These are phyloP conservation scores for Echinosophora koreensis DNA, from an alignment of 306 rosid species.

Conservation along the genomic window DNA sequence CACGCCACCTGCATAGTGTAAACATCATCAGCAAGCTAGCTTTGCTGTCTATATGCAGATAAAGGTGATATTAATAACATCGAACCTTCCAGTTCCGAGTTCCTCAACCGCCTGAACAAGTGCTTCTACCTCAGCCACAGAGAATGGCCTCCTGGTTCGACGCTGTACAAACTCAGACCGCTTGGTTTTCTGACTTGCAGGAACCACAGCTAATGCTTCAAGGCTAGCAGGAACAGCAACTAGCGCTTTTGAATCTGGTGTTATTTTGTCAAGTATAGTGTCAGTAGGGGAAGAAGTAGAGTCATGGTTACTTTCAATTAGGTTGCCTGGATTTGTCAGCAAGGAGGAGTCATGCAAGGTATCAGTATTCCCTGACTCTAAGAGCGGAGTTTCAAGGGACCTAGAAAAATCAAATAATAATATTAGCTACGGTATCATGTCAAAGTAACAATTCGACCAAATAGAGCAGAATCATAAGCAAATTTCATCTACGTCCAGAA, in stretches of 20 bases:
- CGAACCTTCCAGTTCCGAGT: slow-evolving; percentile 97
- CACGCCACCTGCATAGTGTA: slow-evolving; percentile 83
- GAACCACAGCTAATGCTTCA: slow-evolving; percentile 80
- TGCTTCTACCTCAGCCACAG: slow-evolving; percentile 95
- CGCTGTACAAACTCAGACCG: slow-evolving; percentile 85
- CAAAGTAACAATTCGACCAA: neutral
- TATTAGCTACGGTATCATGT: slow-evolving; percentile 37
- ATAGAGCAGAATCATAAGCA: slow-evolving; percentile 14
- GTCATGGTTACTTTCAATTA: slow-evolving; percentile 62
- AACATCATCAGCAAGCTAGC: slow-evolving; percentile 44
- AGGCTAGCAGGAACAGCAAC: slow-evolving; percentile 66
- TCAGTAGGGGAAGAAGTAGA: slow-evolving; percentile 61
- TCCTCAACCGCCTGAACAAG: slow-evolving; percentile 94
- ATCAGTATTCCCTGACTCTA: slow-evolving; percentile 62
- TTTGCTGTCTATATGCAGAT: slow-evolving; percentile 21
- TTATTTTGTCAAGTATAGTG: slow-evolving; percentile 53
- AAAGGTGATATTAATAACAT: slow-evolving; percentile 35
- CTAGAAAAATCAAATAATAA: slow-evolving; percentile 53
- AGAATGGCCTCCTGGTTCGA: slow-evolving; percentile 91
- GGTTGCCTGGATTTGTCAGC: slow-evolving; percentile 56
- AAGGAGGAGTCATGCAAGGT: slow-evolving; percentile 54
- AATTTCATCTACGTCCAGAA: neutral
- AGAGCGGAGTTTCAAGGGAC: slow-evolving; percentile 60
- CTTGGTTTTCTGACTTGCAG: slow-evolving; percentile 71
- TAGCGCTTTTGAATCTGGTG: slow-evolving; percentile 72